Evolutionary conservation across 192 early-diverging fungal species (phyloP).

Genomic region (Backusella parvicylindrica): DNA sequence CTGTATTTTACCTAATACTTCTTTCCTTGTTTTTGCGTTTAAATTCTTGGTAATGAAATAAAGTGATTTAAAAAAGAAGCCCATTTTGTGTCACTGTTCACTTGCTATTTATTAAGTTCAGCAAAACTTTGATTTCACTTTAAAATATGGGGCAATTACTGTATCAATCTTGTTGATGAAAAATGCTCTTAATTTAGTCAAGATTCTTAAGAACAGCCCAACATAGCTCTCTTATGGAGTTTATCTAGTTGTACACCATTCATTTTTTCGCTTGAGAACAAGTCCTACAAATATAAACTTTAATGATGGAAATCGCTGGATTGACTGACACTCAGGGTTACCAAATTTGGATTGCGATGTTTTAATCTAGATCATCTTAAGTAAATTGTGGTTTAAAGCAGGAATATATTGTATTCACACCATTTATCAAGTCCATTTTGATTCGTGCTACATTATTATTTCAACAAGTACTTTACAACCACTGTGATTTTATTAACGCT

Average conservation of each 20-base stretch:
- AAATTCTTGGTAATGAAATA: neutral
- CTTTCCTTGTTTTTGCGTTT: neutral
- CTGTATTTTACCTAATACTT: neutral
- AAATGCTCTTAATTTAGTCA: neutral
- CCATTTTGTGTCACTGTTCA: neutral
- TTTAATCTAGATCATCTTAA: neutral
- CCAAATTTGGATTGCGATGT: neutral
- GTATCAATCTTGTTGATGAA: neutral
- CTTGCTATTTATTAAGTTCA: neutral
- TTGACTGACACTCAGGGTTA: neutral
- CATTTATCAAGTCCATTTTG: neutral
- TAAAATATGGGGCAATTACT: neutral
- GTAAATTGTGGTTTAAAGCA: neutral
- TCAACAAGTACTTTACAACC: neutral
- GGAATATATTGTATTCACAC: too few species aligned
- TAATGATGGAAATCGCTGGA: neutral
- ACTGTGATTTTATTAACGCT: too few species aligned
- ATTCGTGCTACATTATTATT: neutral
- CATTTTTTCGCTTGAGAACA: too few species aligned
- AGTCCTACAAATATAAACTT: too few species aligned
- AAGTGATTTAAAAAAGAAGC: neutral
- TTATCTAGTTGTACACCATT: too few species aligned
- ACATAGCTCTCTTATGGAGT: too few species aligned
- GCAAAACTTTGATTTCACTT: neutral
- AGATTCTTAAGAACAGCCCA: neutral